Conservation (phyloP, 2,329 filamentous ascomycete species). For the Orbilia blumenaviensis region DNA sequence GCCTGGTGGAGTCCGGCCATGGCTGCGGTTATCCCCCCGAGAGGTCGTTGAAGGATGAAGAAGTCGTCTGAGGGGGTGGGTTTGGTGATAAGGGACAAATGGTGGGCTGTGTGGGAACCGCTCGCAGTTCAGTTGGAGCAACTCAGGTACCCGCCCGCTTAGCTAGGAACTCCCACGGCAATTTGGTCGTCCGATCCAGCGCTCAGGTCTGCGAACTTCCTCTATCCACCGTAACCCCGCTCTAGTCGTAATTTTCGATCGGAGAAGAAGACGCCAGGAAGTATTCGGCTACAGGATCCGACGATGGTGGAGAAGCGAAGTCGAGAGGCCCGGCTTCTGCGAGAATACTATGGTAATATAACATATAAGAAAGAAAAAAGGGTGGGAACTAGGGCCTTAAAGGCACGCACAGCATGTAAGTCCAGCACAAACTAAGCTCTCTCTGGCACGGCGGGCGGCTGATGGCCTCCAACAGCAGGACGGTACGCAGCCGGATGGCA, state of each 20-base stretch:
- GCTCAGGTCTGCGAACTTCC: neutral
- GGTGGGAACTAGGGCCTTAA: slow-evolving; percentile 14
- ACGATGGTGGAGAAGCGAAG: neutral
- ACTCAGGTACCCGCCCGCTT: slow-evolving; percentile 46
- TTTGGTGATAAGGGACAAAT: slow-evolving; percentile 5
- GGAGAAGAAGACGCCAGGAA: neutral
- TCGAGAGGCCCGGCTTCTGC: neutral
- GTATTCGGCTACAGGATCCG: neutral
- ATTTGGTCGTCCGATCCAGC: slow-evolving; percentile 28
- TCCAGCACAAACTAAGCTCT: slow-evolving; percentile 36
- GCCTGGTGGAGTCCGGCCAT: slow-evolving; percentile 53
- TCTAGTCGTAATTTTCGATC: neutral
- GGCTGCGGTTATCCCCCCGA: slow-evolving; percentile 26
- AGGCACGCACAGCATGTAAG: neutral
- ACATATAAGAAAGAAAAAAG: slow-evolving; percentile 26
- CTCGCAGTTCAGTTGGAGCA: slow-evolving; percentile 12
- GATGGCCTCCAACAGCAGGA: slow-evolving; percentile 36
- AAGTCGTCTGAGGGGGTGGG: slow-evolving; percentile 48
- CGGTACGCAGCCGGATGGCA: neutral
- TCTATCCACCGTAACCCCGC: neutral
- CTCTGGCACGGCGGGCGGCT: slow-evolving; percentile 47
- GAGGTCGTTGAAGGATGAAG: slow-evolving; percentile 11
- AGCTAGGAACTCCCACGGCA: slow-evolving; percentile 35
- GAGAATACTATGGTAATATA: slow-evolving; percentile 23
- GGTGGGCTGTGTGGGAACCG: slow-evolving; percentile 19